Evolutionary conservation across 2,329 filamentous ascomycete species (phyloP), one percentile per base, ranked within the genome.

Genomic region (Meredithiella fracta): DNA sequence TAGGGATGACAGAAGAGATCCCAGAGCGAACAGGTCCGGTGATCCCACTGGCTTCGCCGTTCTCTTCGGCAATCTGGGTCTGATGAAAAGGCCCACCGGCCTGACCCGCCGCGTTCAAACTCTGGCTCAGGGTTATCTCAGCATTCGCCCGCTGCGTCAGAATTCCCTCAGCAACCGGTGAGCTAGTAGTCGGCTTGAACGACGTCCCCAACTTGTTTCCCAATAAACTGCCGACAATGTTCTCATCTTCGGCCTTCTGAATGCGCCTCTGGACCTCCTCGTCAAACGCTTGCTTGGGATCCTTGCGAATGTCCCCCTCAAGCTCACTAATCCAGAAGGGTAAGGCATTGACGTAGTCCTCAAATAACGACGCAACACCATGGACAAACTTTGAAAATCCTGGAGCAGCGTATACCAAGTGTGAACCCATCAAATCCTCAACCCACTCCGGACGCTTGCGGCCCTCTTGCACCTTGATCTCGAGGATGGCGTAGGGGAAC

Each of bases 341-440:
- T 64, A 97, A 82, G 60, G 81, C 90, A 70, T 97, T 97, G 67
- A 98, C 90, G 64, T 95, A 81, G 68, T 98, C 88, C 64, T 97
- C 92, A 62, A 97, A 97, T 1, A 98, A 75, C 40, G 84, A 83
- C 6, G 91, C 90, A 3, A 94, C 83, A 59, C 92, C 92, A 64
- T 98, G 91, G 1, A 94, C 85, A 63, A 97, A 98, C 68, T 98
- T 98, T 63, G 89, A 96, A 71, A 98, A 98, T 53, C 85, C 81
- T 1, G 90, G 87, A 0, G 86, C 83, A 49, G 89, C 82, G 66
- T 95, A 89, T 60, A 98, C 86, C 3, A 98, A 77, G 67, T 98
- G 91, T 3, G 89, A 96, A 54, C 79, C 77, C 80, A 94, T 96
- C 62, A 98, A 72, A 62, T 98, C 92, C 62, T 89, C 80, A 34